Conservation (phyloP, 768 basidiomycete species). For the Mycena kentingensis region DNA sequence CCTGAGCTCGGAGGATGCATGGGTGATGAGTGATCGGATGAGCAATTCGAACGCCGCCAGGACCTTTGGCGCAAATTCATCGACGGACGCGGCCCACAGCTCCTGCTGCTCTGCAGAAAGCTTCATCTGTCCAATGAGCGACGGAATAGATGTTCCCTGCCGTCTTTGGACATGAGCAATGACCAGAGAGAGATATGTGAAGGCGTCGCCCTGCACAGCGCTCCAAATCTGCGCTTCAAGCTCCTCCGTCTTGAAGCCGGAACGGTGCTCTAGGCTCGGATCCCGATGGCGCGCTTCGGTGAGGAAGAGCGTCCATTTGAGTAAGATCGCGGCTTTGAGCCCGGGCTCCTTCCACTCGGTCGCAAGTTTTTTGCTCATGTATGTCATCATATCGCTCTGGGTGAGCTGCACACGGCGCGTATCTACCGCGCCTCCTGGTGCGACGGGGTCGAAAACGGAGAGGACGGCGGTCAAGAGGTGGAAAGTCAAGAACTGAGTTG, state of each 20-base stretch:
- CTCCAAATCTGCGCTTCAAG: conserved; percentile 81
- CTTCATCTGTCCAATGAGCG: conserved; percentile 36
- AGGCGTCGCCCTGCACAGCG: conserved; percentile 82
- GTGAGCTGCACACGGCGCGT: conserved; percentile 48
- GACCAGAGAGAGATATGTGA: conserved; percentile 66
- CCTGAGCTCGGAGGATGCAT: conserved; percentile 77
- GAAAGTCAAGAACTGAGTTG: conserved; percentile 68
- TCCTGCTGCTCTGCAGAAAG: conserved; percentile 45
- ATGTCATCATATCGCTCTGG: conserved; percentile 49
- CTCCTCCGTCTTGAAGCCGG: conserved; percentile 73
- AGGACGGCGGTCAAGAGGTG: conserved; percentile 70
- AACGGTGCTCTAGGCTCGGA: conserved; percentile 59
- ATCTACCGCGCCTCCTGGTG: conserved; percentile 51
- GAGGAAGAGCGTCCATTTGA: conserved; percentile 88
- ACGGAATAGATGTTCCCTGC: conserved; percentile 38
- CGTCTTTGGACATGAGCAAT: conserved; percentile 59
- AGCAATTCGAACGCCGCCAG: conserved; percentile 71
- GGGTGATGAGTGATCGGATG: conserved; percentile 68
- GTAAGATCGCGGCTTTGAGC: conserved; percentile 69
- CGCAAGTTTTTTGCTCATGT: conserved; percentile 61
- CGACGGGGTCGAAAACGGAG: conserved; percentile 65
- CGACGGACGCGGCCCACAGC: conserved; percentile 45
- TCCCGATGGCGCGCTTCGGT: conserved; percentile 75
- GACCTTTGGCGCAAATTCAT: conserved; percentile 56
- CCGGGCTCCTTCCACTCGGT: conserved; percentile 69